phyloP scores from a whole-genome alignment of 208 protist species.

The Acanthamoeba quina region DNA sequence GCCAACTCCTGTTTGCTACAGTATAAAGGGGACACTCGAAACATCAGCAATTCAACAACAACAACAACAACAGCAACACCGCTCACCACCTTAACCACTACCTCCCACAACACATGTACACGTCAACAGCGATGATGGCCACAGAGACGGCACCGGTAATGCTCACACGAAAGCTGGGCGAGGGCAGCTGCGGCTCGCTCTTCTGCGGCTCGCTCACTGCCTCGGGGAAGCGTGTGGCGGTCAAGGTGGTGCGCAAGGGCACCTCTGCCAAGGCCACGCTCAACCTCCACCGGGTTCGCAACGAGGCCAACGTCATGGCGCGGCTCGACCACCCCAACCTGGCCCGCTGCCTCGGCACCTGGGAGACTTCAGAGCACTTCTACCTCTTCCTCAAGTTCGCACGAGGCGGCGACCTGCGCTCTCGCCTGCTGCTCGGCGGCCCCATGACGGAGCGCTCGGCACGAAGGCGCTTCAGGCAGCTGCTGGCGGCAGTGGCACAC shows the following conservation, averaged over 20 bases:
- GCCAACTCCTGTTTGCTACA: too few relatives aligned
- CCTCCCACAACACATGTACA: background rate
- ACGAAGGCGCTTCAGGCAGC: background rate
- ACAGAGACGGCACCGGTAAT: background rate
- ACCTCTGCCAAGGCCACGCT: background rate
- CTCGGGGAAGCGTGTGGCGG: background rate
- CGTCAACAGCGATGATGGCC: background rate
- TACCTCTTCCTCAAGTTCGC: constrained; percentile 48
- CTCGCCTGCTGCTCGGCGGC: background rate
- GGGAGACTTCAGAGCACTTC: constrained; percentile 4
- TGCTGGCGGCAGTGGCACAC: constrained; percentile 1
- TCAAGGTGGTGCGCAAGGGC: constrained; percentile 29
- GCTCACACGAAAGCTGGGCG: background rate
- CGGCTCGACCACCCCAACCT: background rate
- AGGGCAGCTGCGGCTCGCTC: background rate
- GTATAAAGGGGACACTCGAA: too few relatives aligned
- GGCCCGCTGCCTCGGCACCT: background rate
- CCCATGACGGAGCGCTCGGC: background rate
- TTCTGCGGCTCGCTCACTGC: background rate
- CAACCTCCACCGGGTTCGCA: background rate
- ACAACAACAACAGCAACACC: too few relatives aligned
- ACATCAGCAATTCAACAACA: too few relatives aligned
- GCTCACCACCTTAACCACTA: too few relatives aligned
- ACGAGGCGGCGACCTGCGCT: background rate
- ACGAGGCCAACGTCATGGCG: background rate